A percentile compares a stretch with the other conserved stretches of the same genome.
Conservation (phyloP, 1,139 yeast species). For the Meyerozyma guilliermondii region DNA sequence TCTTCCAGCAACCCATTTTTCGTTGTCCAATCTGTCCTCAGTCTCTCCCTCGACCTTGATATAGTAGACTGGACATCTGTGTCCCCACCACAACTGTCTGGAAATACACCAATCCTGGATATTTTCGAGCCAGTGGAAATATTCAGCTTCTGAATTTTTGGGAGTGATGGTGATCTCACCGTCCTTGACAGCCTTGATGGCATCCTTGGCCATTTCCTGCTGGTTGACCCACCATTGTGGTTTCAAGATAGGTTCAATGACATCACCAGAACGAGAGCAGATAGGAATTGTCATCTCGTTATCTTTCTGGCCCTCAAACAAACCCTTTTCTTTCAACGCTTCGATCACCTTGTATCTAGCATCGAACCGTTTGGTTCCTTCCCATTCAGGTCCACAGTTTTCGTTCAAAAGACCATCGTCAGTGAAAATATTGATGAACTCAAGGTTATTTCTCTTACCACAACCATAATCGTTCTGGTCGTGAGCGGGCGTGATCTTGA, state of each 20-base stretch:
- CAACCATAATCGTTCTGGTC: constrained; percentile 95
- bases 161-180: constrained; percentile 85
- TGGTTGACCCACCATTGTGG: constrained; percentile 99
- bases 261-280: constrained; percentile 94
- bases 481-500: constrained; percentile 97
- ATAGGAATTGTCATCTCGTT: constrained; percentile 93
- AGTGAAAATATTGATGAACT: constrained; percentile 82
- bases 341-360: constrained; percentile 87
- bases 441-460: constrained; percentile 90
- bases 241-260: constrained; percentile 92
- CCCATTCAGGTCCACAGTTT: constrained; percentile 84
- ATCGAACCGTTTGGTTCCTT: constrained; percentile 88
- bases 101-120: constrained; percentile 99
- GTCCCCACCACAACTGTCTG: constrained; percentile 99
- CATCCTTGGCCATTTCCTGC: constrained; percentile 82
- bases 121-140: constrained; percentile 92
- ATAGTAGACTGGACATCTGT: constrained; percentile 95
- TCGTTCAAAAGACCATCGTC: constrained; percentile 91
- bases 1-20: constrained; percentile 91
- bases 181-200: constrained; percentile 76
- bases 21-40: constrained; percentile 57
- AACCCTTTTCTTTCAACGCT: constrained; percentile 66
- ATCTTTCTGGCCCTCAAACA: constrained; percentile 79
- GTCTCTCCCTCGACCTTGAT: constrained; percentile 71
- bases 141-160: constrained; percentile 86